These are phyloP conservation scores for Hordeum marinum DNA, from an alignment of 176 grass and related monocot species.

Conservation along the genomic window DNA sequence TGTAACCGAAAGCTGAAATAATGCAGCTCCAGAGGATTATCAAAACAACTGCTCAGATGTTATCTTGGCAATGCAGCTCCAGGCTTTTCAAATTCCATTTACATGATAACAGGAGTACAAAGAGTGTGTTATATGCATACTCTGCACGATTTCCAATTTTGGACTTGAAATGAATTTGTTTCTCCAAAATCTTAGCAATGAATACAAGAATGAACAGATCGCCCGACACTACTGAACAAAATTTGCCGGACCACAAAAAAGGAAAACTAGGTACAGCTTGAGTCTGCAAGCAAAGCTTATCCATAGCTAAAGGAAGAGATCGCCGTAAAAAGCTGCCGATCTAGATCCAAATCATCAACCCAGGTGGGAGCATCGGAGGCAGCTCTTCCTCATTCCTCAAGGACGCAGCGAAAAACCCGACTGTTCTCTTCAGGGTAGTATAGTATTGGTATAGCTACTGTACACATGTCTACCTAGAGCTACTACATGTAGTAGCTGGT, in stretches of 20 bases:
- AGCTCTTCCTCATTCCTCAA: background rate
- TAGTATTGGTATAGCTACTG: constrained; percentile 1
- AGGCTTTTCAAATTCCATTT: background rate
- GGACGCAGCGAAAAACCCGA: background rate
- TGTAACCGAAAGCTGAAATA: no score
- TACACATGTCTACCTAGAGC: constrained; percentile 14
- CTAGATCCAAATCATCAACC: background rate
- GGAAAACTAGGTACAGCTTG: background rate
- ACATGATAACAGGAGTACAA: background rate
- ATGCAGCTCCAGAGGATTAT: no score
- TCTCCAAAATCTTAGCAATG: background rate
- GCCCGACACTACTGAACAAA: background rate
- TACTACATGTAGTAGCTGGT: constrained; percentile 61
- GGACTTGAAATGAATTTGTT: background rate
- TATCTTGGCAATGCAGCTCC: background rate
- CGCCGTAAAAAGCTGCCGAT: background rate
- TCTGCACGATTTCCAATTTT: background rate
- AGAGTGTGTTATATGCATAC: background rate
- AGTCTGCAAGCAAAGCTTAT: background rate
- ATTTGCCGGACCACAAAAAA: background rate
- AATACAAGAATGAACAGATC: background rate
- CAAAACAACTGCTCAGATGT: no score
- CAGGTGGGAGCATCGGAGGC: background rate
- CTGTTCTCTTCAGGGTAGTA: background rate
- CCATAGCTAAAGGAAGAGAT: constrained; percentile 8